Conservation (phyloP, 495 filamentous ascomycete species). For the Talaromyces thailandensis region DNA sequence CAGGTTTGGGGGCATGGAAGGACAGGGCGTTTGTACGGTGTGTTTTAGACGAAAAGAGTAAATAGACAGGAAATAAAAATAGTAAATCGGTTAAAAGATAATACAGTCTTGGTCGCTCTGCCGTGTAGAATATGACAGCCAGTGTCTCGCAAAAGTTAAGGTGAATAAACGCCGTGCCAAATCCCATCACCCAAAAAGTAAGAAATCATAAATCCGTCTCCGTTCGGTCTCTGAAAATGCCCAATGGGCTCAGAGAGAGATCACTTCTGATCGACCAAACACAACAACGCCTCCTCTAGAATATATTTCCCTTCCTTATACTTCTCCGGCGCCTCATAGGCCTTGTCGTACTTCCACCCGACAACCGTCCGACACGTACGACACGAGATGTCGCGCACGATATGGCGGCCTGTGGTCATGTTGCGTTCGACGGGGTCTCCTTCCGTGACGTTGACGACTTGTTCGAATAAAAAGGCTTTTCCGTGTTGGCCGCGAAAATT, state of each 20-base stretch:
- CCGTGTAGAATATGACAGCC: not conserved
- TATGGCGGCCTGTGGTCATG: conserved; percentile 96
- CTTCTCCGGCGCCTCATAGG: conserved; percentile 83
- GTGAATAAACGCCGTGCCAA: not conserved
- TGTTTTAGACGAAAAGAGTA: conserved; percentile 47
- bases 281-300: conserved; percentile 85
- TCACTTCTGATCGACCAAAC: conserved; percentile 50
- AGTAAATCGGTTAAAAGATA: not conserved
- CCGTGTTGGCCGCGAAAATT: conserved; percentile 98
- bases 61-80: not conserved
- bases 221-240: not conserved
- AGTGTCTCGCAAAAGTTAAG: not conserved
- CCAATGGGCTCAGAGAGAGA: not conserved
- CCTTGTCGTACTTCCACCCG: conserved; percentile 99
- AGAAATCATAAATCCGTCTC: not conserved
- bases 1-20: conserved; percentile 77
- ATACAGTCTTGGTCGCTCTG: not conserved
- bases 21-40: conserved; percentile 74
- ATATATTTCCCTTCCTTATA: conserved; percentile 99
- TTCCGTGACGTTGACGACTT: conserved; percentile 78
- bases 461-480: conserved; percentile 95
- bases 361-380: conserved; percentile 84
- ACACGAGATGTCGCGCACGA: conserved; percentile 88
- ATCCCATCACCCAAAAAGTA: not conserved
- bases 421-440: conserved; percentile 81